Evolutionary conservation across 2,329 filamentous ascomycete genomes (phyloP).

Genomic region (Amylocarpus encephaloides): DNA sequence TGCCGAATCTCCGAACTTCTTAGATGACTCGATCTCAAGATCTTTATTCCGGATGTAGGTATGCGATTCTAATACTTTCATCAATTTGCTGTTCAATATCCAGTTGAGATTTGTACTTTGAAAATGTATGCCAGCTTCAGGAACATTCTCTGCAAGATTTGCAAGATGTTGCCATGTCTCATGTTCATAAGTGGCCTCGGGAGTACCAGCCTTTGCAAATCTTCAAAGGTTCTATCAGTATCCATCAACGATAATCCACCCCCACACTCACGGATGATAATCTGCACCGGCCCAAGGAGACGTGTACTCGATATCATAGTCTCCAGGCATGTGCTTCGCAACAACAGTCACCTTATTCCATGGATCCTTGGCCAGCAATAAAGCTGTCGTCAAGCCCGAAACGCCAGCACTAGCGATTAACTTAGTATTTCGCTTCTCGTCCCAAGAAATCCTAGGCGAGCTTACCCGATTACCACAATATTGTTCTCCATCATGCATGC

Average conservation of each 20-base stretch:
- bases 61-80: neutral
- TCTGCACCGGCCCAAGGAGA: constrained; percentile 88
- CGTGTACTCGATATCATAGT: constrained; percentile 86
- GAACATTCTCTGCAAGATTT: constrained; percentile 54
- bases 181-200: constrained; percentile 49
- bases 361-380: neutral
- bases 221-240: constrained; percentile 25
- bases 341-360: constrained; percentile 60
- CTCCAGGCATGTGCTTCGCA: constrained; percentile 87
- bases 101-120: constrained; percentile 44
- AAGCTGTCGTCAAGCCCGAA: neutral
- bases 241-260: constrained; percentile 1
- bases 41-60: neutral
- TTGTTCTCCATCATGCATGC: neutral
- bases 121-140: constrained; percentile 75
- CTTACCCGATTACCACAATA: neutral
- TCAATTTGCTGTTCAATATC: neutral
- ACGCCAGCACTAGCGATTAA: neutral
- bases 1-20: constrained; percentile 97
- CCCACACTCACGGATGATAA: constrained; percentile 57
- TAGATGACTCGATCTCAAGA: constrained; percentile 82
- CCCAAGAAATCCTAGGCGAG: neutral
- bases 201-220: constrained; percentile 16
- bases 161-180: constrained; percentile 59
- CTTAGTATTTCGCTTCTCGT: neutral